phyloP scores from a whole-genome alignment of 352 stramenopile species.

The Blastocystis sp. region DNA sequence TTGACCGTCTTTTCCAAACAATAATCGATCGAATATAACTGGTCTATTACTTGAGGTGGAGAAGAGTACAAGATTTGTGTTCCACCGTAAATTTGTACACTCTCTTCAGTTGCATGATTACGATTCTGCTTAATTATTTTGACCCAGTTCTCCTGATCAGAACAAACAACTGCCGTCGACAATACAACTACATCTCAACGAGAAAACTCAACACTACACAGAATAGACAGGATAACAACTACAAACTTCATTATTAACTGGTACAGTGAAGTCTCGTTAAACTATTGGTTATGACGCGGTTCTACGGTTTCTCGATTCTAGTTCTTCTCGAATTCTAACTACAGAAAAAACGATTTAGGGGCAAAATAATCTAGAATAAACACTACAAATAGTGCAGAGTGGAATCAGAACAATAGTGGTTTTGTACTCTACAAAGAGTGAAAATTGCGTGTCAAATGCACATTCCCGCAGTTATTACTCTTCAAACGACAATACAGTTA shows the following conservation, averaged over 20 bases:
- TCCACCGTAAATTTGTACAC: background rate
- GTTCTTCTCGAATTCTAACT: background rate
- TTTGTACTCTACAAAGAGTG: too few species aligned
- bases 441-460: too few species aligned
- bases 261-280: too few species aligned
- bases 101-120: background rate
- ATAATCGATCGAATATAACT: background rate
- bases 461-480: too few species aligned
- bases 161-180: background rate
- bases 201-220: background rate
- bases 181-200: background rate
- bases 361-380: too few species aligned
- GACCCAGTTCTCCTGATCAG: background rate
- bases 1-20: conserved; percentile 4
- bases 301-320: too few species aligned
- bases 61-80: background rate
- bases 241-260: too few species aligned
- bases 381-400: too few species aligned
- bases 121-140: background rate
- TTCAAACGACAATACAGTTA: background rate
- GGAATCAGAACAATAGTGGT: too few species aligned
- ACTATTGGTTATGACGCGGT: too few species aligned
- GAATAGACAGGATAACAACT: too few species aligned
- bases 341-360: too few species aligned
- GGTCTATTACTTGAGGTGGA: background rate